Base-by-base conservation (phyloP, 495 filamentous ascomycete species). In the Chaetomium tenue region DNA sequence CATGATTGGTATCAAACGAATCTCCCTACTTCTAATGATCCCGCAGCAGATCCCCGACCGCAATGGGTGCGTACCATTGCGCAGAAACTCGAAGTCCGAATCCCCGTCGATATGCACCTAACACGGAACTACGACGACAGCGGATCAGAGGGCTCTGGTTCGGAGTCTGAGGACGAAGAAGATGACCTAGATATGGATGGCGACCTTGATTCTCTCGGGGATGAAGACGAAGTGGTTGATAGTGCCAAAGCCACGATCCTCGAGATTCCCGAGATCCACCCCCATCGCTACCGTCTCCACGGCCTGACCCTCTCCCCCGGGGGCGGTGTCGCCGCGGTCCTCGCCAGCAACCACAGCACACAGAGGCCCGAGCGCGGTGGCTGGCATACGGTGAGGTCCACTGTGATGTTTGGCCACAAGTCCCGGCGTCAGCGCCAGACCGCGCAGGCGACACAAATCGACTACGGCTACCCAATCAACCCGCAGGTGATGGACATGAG, bases 1-100 rank as follows among this genome's bases (percentile, higher is more conserved):
- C 63, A 70, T 0, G 70, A 71, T 52, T 83, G 79, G 79, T 78
- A 75, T 57, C 74, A 82, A 48, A 79, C 74, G 12, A 82, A 82
- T 60, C 53, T 76, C 16, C 65, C 71, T 16, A 51, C 69, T 2
- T 55, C 68, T 0, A 66, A 59, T 25, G 66, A 76, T 40, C 59
- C 65, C 4, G 30, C 40, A 6, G 40, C 28, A 5, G 61, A 58
- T 22, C 33, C 66, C 1, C 59, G 60, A 9, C 78, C 78, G 1
- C 75, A 74, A 25, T 83, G 79, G 79, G 77, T 71, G 0, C 71
- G 70, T 7, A 70, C 81, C 37, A 77, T 81, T 25, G 63, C 67
- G 39, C 73, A 77, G 59, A 80, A 74, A 44, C 65, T 79, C 6
- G 72, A 79, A 22, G 64, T 77, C 39, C 55, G 63, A 11, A 58